Evolutionary conservation across 2,329 filamentous ascomycete genomes (phyloP), one percentile per base, ranked within the genome.

Genomic region (Colletotrichum camelliae): DNA sequence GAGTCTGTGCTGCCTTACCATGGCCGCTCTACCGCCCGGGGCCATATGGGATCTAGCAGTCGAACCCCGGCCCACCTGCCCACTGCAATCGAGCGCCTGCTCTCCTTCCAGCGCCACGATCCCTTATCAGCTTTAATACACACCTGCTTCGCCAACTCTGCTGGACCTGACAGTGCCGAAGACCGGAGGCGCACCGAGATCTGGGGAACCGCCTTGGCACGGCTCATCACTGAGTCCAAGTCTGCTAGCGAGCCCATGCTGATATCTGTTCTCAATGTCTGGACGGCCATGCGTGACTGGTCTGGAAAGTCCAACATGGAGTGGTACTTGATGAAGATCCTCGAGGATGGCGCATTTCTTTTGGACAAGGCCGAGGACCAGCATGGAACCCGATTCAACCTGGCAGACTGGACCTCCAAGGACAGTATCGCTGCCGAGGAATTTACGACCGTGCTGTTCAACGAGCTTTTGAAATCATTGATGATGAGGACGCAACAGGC

Each of bases 251-350:
- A 97, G 82, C 93, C 94, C 72, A 94, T 98, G 72, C 89, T 98
- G 74, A 93, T 95, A 77, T 93, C 94, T 64, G 92, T 98, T 39
- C 89, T 99, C 67, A 96, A 97, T 83, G 93, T 95, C 72, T 98
- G 96, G 94, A 93, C 95, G 67, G 90, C 92, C 72, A 94, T 96
- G 90, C 93, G 95, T 77, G 93, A 96, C 84, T 98, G 96, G 96
- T 94, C 95, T 55, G 95, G 95, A 73, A 96, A 94, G 80, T 92
- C 93, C 79, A 97, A 96, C 78, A 93, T 99, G 88, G 96, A 98
- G 85, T 94, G 95, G 85, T 98, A 96, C 83, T 91, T 99, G 15
- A 97, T 98, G 94, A 95, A 97, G 82, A 95, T 97, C 76, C 91
- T 99, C 37, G 95, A 98, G 85, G 94, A 97, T 80, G 97, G 97